These are phyloP conservation scores for Metschnikowia cerradonensis DNA, from an alignment of 805 yeast species.

Conservation along the genomic window DNA sequence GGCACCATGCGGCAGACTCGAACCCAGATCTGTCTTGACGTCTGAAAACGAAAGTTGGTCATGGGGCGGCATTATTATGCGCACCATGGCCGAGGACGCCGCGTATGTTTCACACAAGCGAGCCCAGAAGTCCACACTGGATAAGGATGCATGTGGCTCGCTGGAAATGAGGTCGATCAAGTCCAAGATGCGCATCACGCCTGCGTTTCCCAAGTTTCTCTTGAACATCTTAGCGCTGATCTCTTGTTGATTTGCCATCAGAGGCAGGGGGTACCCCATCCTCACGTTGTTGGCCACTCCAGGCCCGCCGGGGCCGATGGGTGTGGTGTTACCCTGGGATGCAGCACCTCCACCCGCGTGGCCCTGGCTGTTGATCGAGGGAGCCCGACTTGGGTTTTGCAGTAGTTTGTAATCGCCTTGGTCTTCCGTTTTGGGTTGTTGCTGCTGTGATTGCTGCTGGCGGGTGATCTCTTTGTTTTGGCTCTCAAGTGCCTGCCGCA, in stretches of 20 bases:
- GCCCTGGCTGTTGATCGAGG: background rate
- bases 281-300: background rate
- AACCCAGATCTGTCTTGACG: background rate
- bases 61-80: constrained; percentile 25
- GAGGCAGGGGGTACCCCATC: background rate
- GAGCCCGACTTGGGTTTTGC: background rate
- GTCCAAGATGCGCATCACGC: constrained; percentile 36
- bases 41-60: background rate
- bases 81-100: constrained; percentile 27
- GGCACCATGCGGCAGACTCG: background rate
- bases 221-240: constrained; percentile 30
- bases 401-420: constrained; percentile 3
- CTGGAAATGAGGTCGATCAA: constrained; percentile 36
- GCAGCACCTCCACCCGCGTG: background rate
- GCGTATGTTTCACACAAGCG: constrained; percentile 31
- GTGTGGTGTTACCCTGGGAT: background rate
- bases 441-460: background rate
- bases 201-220: constrained; percentile 41
- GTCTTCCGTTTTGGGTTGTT: constrained; percentile 2
- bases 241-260: constrained; percentile 8
- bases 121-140: constrained; percentile 35
- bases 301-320: background rate
- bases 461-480: constrained; percentile 5
- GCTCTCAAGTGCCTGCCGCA: background rate
- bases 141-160: constrained; percentile 27